Base-by-base conservation (phyloP, 75 land plant genomes). In the Pseudotsuga menziesii region DNA sequence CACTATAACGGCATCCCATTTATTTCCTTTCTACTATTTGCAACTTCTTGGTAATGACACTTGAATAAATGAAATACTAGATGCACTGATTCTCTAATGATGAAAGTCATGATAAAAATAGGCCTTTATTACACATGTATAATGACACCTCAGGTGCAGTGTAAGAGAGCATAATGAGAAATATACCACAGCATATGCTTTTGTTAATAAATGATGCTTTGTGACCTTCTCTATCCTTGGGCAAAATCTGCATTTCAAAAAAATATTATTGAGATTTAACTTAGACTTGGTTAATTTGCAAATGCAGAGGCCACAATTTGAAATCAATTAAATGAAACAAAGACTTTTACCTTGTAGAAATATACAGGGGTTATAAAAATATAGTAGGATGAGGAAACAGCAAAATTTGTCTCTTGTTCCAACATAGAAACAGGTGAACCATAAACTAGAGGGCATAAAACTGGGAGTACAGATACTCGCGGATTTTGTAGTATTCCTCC, bases 401-500 rank as follows among this genome's bases (percentile, higher is more conserved):
- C 52, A 20, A n/a, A 22, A 39, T 22, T 44, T n/a, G 7, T 48
- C n/a, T 16, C 4, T 41, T 7, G 39, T 32, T 32, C 25, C 3
- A 22, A 22, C 48, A 20, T 23, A 69, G 41, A 69, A 48, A 48
- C 9, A n/a, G 41, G n/a, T 75, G 77, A 39, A 39, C 72, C 54
- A 41, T 26, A 56, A 39, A 3, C 80, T 84, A 95, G 14, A 95
- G 86, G 78, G 89, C 69, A 80, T 91, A 93, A 80, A 91, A 96
- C 73, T 96, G 97, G 13, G 99, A 96, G 75, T 96, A 94, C 61
- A 96, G 77, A 60, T 85, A 75, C 29, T 94, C 98, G 17, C 98
- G 82, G 36, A 96, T 88, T 80, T 86, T 92, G 81, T 91, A 96
- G 61, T 94, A 96, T 61, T 96, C 99, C 64, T 94, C 99, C 11